These are phyloP conservation scores for Uncinocarpus reesii DNA, from an alignment of 2,329 filamentous ascomycete species.

Conservation along the genomic window DNA sequence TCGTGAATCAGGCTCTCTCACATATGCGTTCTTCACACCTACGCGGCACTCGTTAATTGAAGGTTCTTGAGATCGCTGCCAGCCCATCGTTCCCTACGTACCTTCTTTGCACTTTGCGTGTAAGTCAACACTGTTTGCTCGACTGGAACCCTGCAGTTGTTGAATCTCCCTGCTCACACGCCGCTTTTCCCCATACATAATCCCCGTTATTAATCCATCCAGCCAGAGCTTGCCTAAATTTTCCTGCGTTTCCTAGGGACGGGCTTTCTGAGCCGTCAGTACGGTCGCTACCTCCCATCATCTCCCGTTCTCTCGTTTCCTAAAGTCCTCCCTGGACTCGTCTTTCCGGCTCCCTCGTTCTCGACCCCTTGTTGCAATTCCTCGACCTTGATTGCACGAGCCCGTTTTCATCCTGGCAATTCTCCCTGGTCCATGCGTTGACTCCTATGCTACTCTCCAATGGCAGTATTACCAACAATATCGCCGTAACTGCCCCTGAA, in stretches of 20 bases:
- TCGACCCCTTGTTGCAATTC: slow-evolving; percentile 6
- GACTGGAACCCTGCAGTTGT: background rate
- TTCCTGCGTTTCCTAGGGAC: slow-evolving; percentile 4
- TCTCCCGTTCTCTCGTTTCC: background rate
- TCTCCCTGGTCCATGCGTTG: slow-evolving; percentile 5
- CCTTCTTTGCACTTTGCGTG: background rate
- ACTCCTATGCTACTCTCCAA: slow-evolving; percentile 1
- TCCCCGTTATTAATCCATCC: background rate
- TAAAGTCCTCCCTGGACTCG: background rate
- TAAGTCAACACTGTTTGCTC: background rate
- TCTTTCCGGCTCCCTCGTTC: too few relatives aligned
- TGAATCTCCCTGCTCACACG: too few relatives aligned
- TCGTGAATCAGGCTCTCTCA: too few relatives aligned
- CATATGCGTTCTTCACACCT: too few relatives aligned
- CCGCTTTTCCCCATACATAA: background rate
- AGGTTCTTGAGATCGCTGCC: too few relatives aligned
- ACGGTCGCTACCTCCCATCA: background rate
- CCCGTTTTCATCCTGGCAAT: background rate
- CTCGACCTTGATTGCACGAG: background rate
- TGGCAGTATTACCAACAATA: background rate
- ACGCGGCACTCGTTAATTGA: too few relatives aligned
- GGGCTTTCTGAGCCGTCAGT: background rate
- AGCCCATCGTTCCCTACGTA: too few relatives aligned
- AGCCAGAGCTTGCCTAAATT: background rate
- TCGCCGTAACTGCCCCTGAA: background rate